Evolutionary conservation across 2,329 filamentous ascomycete species (phyloP).

Genomic region (Pleomassaria siparia): DNA sequence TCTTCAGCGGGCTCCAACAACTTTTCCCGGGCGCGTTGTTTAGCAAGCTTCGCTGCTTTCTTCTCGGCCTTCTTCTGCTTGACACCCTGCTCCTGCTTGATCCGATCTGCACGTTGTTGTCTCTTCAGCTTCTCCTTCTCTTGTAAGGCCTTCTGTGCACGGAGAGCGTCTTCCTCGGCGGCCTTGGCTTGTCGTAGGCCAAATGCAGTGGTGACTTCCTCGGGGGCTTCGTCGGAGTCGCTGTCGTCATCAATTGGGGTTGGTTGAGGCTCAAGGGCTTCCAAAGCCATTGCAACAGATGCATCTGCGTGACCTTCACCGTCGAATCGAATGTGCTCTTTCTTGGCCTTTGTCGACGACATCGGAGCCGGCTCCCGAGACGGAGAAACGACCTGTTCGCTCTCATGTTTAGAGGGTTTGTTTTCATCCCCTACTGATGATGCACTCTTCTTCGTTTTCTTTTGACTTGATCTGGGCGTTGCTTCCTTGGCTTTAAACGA

Average conservation of each 20-base stretch:
- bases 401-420: conserved; percentile 11
- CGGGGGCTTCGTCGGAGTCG: conserved; percentile 44
- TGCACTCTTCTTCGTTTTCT: background rate
- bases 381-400: conserved; percentile 16
- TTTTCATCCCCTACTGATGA: background rate
- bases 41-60: conserved; percentile 32
- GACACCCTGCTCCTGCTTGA: conserved; percentile 34
- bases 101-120: conserved; percentile 32
- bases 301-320: conserved; percentile 34
- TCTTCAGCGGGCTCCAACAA: conserved; percentile 8
- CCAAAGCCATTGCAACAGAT: conserved; percentile 1
- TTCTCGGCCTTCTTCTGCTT: conserved; percentile 33
- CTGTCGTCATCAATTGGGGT: conserved; percentile 15
- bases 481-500: background rate
- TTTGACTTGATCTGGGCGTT: background rate
- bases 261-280: background rate
- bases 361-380: background rate
- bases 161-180: conserved; percentile 30
- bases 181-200: conserved; percentile 32
- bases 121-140: conserved; percentile 29
- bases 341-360: conserved; percentile 12
- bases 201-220: conserved; percentile 36
- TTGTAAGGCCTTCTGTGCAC: conserved; percentile 31
- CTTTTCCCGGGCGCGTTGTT: conserved; percentile 12
- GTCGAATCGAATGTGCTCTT: conserved; percentile 35